Conservation (phyloP, 2,329 filamentous ascomycete species). For the Chalara sp. region DNA sequence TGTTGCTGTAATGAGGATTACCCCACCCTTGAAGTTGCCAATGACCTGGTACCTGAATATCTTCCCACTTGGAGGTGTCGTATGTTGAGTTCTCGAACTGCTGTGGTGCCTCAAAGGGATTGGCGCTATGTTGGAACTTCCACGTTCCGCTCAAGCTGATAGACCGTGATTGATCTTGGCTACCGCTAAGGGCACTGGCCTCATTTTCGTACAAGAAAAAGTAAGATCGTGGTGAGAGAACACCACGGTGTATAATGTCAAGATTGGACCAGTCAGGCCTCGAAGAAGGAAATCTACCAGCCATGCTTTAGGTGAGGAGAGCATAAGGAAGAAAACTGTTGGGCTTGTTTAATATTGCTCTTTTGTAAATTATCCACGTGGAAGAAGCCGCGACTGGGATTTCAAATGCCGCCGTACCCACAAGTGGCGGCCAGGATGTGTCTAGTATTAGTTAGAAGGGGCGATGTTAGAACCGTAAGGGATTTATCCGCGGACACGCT, state of each 20-base stretch:
- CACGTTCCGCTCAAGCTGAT: constrained; percentile 6
- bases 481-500: no score
- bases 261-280: constrained; percentile 56
- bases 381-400: no score
- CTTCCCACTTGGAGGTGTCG: constrained; percentile 33
- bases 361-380: no score
- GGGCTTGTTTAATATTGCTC: no score
- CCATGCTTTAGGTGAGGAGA: background rate
- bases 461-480: no score
- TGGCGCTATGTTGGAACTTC: constrained; percentile 10
- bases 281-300: background rate
- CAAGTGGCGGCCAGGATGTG: no score
- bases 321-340: no score
- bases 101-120: constrained; percentile 9
- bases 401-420: no score
- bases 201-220: constrained; percentile 46
- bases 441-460: no score
- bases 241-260: constrained; percentile 49
- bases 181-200: constrained; percentile 37
- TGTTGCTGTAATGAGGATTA: constrained; percentile 60
- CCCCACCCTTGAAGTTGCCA: constrained; percentile 66
- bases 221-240: constrained; percentile 45
- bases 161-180: constrained; percentile 29
- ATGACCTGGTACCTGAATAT: constrained; percentile 43
- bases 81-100: constrained; percentile 34